Base-by-base conservation (phyloP, 2,329 filamentous ascomycete genomes). In the Cytospora leucostoma region DNA sequence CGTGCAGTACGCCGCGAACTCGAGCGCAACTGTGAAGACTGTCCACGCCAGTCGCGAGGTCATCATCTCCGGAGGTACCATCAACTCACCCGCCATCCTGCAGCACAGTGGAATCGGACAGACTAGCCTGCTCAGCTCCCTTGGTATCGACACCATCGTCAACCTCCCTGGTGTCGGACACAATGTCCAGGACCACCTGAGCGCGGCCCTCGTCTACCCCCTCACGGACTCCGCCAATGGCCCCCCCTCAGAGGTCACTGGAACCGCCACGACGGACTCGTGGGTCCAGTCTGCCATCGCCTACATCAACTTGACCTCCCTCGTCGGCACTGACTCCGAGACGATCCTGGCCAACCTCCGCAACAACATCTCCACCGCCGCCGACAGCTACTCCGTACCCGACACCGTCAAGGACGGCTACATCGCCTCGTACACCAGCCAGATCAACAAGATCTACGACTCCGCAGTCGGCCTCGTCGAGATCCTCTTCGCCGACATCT, bases 401-500 rank as follows among this genome's bases (percentile, higher is more conserved):
- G 70, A 68, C 1, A 71, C 70, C 2, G 68, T 69, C 1, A 56
- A 70, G 1, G 66, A 68, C 63, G 73, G 70, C 63, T 68, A 59
- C 17, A 35, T 44, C 33, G 68, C 67, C 21, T 70, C 71, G 12
- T 73, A 72, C 67, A 56, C 67, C 44, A 67, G 66, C 38, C 71
- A 72, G 67, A 68, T 71, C 10, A 61, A 70, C 58, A 57, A 70
- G 34, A 49, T 72, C 47, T 69, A 70, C 53, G 52, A 59, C 49
- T 65, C 64, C 8, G 64, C 64, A 19, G 59, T 60, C 3, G 63
- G 65, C 11, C 63, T 68, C 32, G 65, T 70, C 7, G 70, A 72
- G 52, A 72, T 71, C 66, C 52, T 69, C 1, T 65, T 72, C n/a
- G 71, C 70, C 61, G 49, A 69, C 64, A 64, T 65, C 56, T 65